Base-by-base conservation (phyloP, 2,329 filamentous ascomycete species). In the Chaetomium strumarium region DNA sequence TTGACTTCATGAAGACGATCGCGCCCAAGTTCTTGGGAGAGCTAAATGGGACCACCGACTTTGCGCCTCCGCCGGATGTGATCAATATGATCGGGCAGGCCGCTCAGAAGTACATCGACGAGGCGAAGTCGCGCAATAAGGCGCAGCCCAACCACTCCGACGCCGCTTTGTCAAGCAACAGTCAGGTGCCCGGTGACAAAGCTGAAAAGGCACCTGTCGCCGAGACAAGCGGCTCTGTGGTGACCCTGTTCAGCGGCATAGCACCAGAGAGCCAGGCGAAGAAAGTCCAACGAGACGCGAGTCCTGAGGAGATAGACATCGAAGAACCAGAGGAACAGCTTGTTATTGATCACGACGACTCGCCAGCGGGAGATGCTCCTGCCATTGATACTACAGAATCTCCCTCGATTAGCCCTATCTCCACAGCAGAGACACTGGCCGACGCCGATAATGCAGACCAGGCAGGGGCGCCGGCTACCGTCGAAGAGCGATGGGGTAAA, bases 1-100 rank as follows among this genome's bases (percentile, higher is more conserved):
- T 75, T 50, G 61, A 65, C 7, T 60, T 66, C 5, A 61, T 81
- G 14, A 69, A 67, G 19, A 65, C 63, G 12, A 67, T 75, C 7
- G 73, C 74, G 2, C 62, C 64, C 5, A 73, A 70, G 46, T 63
- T 81, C 13, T 71, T 75, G 67, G 64, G 64, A 2, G 61, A 71
- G 20, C 54, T 72, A 31, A 68, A 73, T 46, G 72, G 71, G 29
- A 68, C 67, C 2, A 61, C 51, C 46, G 57, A 66, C 24, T 52
- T 66, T 38, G 53, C 51, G 46, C 60, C 52, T 6, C 74, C 76
- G 36, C 71, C 75, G 51, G 74, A 78, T 8, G 70, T 75, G 4
- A 61, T 82, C 17, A 72, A 77, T 8, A 68, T 71, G 16, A 76
- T 83, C 33, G 72, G 75, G 52, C 69, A 68, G 36, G 80, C 78